Evolutionary conservation across 2,329 filamentous ascomycete species (phyloP).

Genomic region (Aspergillus niger): DNA sequence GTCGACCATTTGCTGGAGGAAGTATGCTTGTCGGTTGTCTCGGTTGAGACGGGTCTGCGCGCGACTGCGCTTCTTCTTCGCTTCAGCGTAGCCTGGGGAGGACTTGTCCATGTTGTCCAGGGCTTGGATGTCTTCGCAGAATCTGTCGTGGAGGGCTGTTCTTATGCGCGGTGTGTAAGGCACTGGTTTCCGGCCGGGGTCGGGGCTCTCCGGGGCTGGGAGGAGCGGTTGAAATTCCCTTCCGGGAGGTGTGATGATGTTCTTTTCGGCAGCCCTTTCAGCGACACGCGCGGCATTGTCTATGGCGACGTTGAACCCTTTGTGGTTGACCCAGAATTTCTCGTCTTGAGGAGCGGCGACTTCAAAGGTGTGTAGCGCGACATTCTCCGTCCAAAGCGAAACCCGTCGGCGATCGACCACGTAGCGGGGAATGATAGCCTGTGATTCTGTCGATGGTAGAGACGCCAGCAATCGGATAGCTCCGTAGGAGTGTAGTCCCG

Average conservation of each 20-base stretch:
- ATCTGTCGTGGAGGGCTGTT: slow-evolving; percentile 38
- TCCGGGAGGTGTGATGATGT: slow-evolving; percentile 32
- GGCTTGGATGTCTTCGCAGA: slow-evolving; percentile 18
- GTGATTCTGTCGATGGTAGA: slow-evolving; percentile 63
- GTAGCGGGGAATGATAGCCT: slow-evolving; percentile 61
- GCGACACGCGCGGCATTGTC: slow-evolving; percentile 32
- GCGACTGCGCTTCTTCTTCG: slow-evolving; percentile 27
- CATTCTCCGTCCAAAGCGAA: slow-evolving; percentile 61
- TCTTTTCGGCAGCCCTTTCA: slow-evolving; percentile 30
- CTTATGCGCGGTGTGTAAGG: slow-evolving; percentile 41
- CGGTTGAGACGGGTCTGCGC: slow-evolving; percentile 24
- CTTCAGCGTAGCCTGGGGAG: slow-evolving; percentile 4
- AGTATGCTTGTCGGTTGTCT: slow-evolving; percentile 28
- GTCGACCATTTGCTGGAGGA: slow-evolving; percentile 19
- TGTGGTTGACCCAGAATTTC: slow-evolving; percentile 25
- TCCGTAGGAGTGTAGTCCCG: slow-evolving; percentile 73
- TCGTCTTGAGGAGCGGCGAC: slow-evolving; percentile 51
- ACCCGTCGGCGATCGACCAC: slow-evolving; percentile 59
- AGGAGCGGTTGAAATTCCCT: slow-evolving; percentile 30
- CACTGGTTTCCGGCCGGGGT: slow-evolving; percentile 14
- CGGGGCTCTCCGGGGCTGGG: slow-evolving; percentile 26
- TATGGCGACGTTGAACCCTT: slow-evolving; percentile 27
- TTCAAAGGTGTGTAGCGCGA: slow-evolving; percentile 49
- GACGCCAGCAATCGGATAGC: slow-evolving; percentile 78
- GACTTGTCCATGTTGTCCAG: not conserved